These are phyloP conservation scores for Xerophyta viscosa DNA, from an alignment of 106 monocot genomes.

Conservation along the genomic window DNA sequence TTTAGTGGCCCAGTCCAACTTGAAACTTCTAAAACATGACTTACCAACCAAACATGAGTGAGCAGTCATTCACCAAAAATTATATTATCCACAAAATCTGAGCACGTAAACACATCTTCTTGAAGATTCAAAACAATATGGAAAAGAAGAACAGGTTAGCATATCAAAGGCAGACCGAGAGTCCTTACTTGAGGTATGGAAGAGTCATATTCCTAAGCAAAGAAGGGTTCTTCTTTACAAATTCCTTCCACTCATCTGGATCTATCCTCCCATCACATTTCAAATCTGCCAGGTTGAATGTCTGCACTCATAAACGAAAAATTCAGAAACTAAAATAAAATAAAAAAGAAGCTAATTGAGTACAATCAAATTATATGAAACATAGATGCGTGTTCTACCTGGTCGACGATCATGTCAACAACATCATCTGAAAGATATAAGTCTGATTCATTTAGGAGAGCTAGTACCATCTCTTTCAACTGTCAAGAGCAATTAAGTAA, in stretches of 20 bases:
- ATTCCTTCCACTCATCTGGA: constrained; percentile 53
- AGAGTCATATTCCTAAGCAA: constrained; percentile 70
- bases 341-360: neutral
- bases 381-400: constrained; percentile 34
- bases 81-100: too few relatives aligned
- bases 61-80: too few relatives aligned
- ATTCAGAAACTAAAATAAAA: neutral
- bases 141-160: too few relatives aligned
- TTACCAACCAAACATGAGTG: too few relatives aligned
- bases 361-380: neutral
- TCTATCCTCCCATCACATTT: constrained; percentile 39
- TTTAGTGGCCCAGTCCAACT: too few relatives aligned
- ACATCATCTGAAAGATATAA: constrained; percentile 61
- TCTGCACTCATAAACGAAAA: constrained; percentile 16
- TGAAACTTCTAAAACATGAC: too few relatives aligned
- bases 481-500: constrained; percentile 13
- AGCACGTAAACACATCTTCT: too few relatives aligned
- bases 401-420: constrained; percentile 52
- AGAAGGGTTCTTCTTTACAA: constrained; percentile 45
- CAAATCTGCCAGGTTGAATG: constrained; percentile 28
- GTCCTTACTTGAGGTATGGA: constrained; percentile 58
- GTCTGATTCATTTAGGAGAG: constrained; percentile 80
- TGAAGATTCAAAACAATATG: too few relatives aligned
- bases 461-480: constrained; percentile 94
- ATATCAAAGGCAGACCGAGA: too few relatives aligned